phyloP scores from a whole-genome alignment of 352 stramenopile genomes.

The Globisporangium abappressorium region DNA sequence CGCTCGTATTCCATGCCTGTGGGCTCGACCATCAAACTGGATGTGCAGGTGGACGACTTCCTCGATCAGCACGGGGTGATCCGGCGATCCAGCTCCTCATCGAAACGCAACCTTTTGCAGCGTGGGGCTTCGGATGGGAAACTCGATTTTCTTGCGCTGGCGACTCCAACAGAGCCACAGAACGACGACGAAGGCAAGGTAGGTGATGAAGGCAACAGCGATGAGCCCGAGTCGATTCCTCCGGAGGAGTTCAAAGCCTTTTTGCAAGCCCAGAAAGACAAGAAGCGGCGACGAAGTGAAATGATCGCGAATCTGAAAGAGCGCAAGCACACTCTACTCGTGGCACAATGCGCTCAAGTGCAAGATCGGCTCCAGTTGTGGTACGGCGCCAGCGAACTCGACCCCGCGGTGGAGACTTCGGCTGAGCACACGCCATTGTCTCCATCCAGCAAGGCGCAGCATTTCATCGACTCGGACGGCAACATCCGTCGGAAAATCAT shows the following conservation, averaged over 20 bases:
- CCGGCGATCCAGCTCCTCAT: conserved; percentile 32
- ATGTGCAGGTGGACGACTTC: conserved; percentile 26
- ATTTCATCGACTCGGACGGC: conserved; percentile 32
- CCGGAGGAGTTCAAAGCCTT: conserved; percentile 2
- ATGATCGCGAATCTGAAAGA: conserved; percentile 22
- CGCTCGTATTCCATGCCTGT: conserved; percentile 12
- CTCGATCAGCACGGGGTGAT: conserved; percentile 43
- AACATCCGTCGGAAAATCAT: conserved; percentile 32
- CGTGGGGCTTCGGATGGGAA: conserved; percentile 24
- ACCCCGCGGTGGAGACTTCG: conserved; percentile 31
- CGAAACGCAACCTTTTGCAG: conserved; percentile 27
- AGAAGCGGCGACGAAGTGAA: conserved; percentile 21
- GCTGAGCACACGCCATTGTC: conserved; percentile 20
- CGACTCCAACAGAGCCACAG: background rate
- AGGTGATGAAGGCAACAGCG: background rate
- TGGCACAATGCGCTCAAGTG: conserved; percentile 17
- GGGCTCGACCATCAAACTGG: conserved; percentile 24
- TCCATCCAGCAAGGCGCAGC: conserved; percentile 25
- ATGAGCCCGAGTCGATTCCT: background rate
- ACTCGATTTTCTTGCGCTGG: conserved; percentile 14
- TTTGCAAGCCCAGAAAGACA: conserved; percentile 7
- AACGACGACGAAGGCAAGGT: background rate
- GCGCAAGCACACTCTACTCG: conserved; percentile 26
- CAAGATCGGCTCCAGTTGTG: conserved; percentile 30
- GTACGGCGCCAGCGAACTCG: conserved; percentile 25